phyloP scores from a whole-genome alignment of 441 rosid genomes.

The Euphorbia corollata region DNA sequence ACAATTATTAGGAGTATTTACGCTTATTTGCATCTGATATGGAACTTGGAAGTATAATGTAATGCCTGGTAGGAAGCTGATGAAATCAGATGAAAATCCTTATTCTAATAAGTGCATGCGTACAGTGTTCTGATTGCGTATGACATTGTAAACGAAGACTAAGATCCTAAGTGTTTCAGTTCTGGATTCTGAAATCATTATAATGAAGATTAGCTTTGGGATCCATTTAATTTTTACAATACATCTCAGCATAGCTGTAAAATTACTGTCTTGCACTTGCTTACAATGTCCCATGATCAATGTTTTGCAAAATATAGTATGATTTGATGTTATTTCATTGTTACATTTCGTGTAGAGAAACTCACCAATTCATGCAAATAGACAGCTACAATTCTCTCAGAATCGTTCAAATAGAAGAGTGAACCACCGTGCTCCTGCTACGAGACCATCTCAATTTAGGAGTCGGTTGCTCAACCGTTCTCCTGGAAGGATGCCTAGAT shows the following conservation, averaged over 20 bases:
- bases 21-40: neutral
- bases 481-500: constrained; percentile 21
- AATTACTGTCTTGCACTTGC: neutral
- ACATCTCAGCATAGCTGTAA: neutral
- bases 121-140: neutral
- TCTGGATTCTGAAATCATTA: neutral
- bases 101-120: neutral
- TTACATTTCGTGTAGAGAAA: constrained; percentile 32
- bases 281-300: neutral
- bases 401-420: constrained; percentile 46
- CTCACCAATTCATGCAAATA: constrained; percentile 27
- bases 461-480: constrained; percentile 38
- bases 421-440: constrained; percentile 31
- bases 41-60: neutral
- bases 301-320: neutral
- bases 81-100: neutral
- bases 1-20: constrained; percentile 5
- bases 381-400: constrained; percentile 36
- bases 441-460: constrained; percentile 43
- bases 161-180: neutral
- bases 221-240: neutral
- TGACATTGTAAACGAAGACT: neutral
- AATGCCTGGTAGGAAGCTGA: neutral
- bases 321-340: neutral
- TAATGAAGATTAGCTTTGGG: neutral